Conservation (phyloP, 106 monocot species). For the Dactylorhiza incarnata region DNA sequence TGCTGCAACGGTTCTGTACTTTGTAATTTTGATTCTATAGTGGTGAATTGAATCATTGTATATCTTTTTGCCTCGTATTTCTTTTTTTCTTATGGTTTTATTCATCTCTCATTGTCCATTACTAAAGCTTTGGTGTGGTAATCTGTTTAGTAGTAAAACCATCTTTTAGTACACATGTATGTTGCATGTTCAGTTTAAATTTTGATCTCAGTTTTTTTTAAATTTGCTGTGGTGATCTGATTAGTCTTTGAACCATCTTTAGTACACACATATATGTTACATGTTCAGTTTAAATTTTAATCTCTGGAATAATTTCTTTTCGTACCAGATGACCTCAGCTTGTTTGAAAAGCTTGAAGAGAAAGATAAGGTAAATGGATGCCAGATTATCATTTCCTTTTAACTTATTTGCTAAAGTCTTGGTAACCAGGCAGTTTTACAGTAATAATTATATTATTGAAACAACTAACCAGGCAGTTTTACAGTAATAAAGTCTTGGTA, state of each 20-base stretch:
- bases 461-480: too few species aligned
- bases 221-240: not conserved
- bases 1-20: not conserved
- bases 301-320: not conserved
- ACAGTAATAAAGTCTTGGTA: not conserved
- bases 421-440: not conserved
- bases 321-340: slow-evolving; percentile 22
- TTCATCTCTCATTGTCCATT: not conserved
- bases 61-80: not conserved
- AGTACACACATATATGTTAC: not conserved
- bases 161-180: not conserved
- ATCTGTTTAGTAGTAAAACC: not conserved
- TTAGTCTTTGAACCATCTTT: not conserved
- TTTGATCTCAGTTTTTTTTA: too few species aligned
- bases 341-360: slow-evolving; percentile 56
- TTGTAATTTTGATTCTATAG: not conserved
- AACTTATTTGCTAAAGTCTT: not conserved
- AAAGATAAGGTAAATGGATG: slow-evolving; percentile 29
- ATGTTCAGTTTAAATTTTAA: not conserved
- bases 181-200: too few species aligned
- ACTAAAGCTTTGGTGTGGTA: not conserved
- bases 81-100: not conserved
- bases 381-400: not conserved
- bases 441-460: not conserved
- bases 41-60: not conserved